Evolutionary conservation across 257 asterid genomes (phyloP), one percentile per base, ranked within the genome.

Genomic region (Petunia secreta): DNA sequence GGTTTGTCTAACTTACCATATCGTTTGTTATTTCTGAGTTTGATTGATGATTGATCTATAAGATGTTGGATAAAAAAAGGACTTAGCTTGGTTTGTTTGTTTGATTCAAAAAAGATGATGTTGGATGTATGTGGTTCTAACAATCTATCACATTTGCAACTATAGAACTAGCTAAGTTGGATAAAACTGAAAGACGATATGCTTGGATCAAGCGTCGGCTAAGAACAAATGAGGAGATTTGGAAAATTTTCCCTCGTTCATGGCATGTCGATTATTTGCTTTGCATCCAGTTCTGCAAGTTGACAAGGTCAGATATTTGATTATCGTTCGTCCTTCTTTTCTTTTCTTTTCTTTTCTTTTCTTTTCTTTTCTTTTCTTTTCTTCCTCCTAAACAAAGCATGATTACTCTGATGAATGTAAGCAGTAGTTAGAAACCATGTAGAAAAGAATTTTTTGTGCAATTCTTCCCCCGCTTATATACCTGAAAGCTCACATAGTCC

Each of bases 281-380:
- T 69, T 95, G 97, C 91, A 95, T 93, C 90, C 98, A 95, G 86
- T 95, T 92, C 92, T 95, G 98, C 97, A 95, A 95, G 92, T 82
- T 93, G 91, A 95, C 98, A 41, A 95, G 98, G 98, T 95, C 74
- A 79, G 90, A 84, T 60, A 71, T 78, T 60, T 76, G 41, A 68
- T 79, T 59, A 78, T 69, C 73, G 69, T 64, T 15, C 63, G 37
- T 64, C 75, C 78, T 11, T 78, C 41, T 50, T 54, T 63, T 55
- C 38, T 48, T 52, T 15, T 48, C 48, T 48, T 71, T 50, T 46
- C n/a, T 8, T 25, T 15, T 48, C 48, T 48, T 71, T 50, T 46
- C n/a, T 8, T 25, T 11, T 78, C 41, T 50, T 54, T 63, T 55
- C 38, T 48, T 52, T 15, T 48, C 48, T 48, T 71, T 50, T 46